Evolutionary conservation across 208 protist species (phyloP), one percentile per base, ranked within the genome.

Genomic region (Jaenimonas drosophilae): DNA sequence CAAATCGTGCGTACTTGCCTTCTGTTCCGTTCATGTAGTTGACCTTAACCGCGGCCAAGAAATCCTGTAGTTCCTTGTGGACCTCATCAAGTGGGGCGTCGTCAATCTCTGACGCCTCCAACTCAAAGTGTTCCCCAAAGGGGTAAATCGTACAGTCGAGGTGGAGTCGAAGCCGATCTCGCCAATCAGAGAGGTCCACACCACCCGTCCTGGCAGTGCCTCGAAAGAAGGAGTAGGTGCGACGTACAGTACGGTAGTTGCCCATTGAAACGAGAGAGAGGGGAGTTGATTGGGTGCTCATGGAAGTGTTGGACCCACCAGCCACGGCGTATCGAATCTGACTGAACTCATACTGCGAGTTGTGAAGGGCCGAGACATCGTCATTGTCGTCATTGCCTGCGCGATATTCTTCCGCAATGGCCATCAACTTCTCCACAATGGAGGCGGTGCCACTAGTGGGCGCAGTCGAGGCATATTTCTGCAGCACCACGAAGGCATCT

Each of bases 1-100:
- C 53, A 46, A 83, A 87, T 17, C 73, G 70, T 9, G 42, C 47
- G 54, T 66, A 88, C 52, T 92, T 92, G 40, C 78, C 73, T 42
- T 79, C 69, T 16, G 70, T 67, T 28, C 67, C 74, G 12, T 42
- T 44, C 31, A 63, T 58, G 44, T 64, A 82, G 21, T 50, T 44
- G 0, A 92, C 56, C n/a, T 27, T 7, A 16, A 72, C 32, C 21
- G 41, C 38, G 1, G 20, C 21, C 17, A 92, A 44, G 14, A 82
- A 79, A 1, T 33, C 23, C 14, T 49, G 44, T 21, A 87, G 27
- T 16, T 87, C 71, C 21, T 38, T 41, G 4, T 47, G 25, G 20
- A 87, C 63, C 27, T 92, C 83, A 14, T 68, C 52, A 5, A 75
- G 39, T 0, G 58, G 58, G 28, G 56, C 56, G 7, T 34, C 49